These are phyloP conservation scores for Fusarium nelsonii DNA, from an alignment of 2,329 filamentous ascomycete species.

Conservation along the genomic window DNA sequence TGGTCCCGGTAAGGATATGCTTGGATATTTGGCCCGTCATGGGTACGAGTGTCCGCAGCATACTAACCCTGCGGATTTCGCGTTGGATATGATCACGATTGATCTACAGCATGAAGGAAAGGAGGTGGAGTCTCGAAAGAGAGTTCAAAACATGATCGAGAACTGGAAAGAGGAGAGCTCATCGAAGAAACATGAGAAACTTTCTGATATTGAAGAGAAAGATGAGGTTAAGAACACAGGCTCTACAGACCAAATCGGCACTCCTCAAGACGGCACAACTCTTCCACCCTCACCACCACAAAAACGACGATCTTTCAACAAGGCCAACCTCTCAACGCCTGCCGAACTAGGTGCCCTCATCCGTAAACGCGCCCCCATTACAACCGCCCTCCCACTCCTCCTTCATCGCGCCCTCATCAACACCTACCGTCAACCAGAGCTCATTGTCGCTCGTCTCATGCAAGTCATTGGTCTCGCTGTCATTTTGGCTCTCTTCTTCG, in stretches of 20 bases:
- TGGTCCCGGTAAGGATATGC: slow-evolving; percentile 72
- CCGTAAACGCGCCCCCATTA: slow-evolving; percentile 71
- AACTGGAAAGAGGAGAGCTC: slow-evolving; percentile 61
- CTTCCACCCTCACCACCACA: slow-evolving; percentile 16
- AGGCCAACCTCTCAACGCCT: slow-evolving; percentile 69
- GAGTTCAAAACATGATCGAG: slow-evolving; percentile 71
- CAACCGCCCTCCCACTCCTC: slow-evolving; percentile 74
- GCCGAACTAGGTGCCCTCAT: slow-evolving; percentile 78
- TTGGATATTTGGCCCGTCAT: slow-evolving; percentile 70
- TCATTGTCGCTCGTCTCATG: slow-evolving; percentile 74
- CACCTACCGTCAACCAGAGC: slow-evolving; percentile 72
- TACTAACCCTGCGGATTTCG: slow-evolving; percentile 83
- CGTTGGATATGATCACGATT: slow-evolving; percentile 80
- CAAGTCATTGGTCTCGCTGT: slow-evolving; percentile 74
- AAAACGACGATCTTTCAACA: slow-evolving; percentile 59
- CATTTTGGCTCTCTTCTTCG: slow-evolving; percentile 76
- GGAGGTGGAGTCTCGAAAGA: slow-evolving; percentile 72
- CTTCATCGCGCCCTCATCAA: slow-evolving; percentile 77
- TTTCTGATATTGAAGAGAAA: slow-evolving; percentile 49
- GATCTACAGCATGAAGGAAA: slow-evolving; percentile 75
- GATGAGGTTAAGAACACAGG: slow-evolving; percentile 44
- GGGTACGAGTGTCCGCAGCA: slow-evolving; percentile 75
- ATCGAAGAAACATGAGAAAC: slow-evolving; percentile 28
- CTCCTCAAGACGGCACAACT: background rate
- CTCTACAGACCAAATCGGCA: background rate